Evolutionary conservation across 2,329 filamentous ascomycete species (phyloP).

Genomic region (Nemania diffusa): DNA sequence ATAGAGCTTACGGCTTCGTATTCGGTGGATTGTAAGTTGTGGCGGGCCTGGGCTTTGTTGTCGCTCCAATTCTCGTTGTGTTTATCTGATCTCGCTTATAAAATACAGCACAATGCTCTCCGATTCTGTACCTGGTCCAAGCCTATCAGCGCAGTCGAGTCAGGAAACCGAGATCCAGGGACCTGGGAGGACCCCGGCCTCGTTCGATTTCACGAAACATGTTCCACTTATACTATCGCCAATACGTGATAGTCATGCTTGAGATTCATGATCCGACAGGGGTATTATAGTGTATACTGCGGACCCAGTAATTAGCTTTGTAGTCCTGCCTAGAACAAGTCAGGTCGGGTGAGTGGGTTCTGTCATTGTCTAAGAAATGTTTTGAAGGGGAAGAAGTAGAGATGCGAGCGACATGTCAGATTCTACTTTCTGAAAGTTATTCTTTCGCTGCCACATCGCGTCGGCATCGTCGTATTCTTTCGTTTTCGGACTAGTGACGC

Average conservation of each 20-base stretch:
- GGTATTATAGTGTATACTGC: slow-evolving; percentile 7
- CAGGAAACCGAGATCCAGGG: slow-evolving; percentile 2
- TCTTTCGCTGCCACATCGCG: neutral
- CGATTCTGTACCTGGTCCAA: neutral
- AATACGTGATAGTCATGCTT: slow-evolving; percentile 21
- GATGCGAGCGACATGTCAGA: slow-evolving; percentile 19
- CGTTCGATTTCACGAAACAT: slow-evolving; percentile 12
- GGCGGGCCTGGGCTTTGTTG: neutral
- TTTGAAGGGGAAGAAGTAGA: slow-evolving; percentile 9
- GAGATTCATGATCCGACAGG: slow-evolving; percentile 26
- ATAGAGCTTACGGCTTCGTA: neutral
- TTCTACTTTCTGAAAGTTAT: slow-evolving; percentile 24
- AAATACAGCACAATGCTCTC: neutral
- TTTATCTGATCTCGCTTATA: neutral
- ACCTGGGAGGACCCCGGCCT: neutral
- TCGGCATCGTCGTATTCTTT: neutral
- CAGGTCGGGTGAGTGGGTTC: slow-evolving; percentile 27
- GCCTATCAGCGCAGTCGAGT: neutral
- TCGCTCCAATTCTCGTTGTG: neutral
- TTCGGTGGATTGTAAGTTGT: neutral
- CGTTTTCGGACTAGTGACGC: neutral
- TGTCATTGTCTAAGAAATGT: slow-evolving; percentile 13
- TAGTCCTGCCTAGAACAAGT: slow-evolving; percentile 20
- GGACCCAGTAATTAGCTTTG: neutral
- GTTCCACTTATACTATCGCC: slow-evolving; percentile 19